These are phyloP conservation scores for Amphibolis antarctica DNA, from an alignment of 106 monocot genomes.

Conservation along the genomic window DNA sequence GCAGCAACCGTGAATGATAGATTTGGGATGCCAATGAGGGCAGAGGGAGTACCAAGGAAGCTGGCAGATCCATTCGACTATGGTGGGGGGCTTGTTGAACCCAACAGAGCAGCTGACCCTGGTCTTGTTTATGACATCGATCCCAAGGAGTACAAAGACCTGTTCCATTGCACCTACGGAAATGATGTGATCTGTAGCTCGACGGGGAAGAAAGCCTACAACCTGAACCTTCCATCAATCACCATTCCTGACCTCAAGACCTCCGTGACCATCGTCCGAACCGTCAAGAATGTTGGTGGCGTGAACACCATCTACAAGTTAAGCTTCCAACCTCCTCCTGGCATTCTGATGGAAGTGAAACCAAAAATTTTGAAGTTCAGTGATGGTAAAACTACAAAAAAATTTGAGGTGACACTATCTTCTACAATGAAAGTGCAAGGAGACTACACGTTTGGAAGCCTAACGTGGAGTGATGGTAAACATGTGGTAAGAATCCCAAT, in stretches of 20 bases:
- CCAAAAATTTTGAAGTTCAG: slow-evolving; percentile 29
- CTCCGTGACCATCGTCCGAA: slow-evolving; percentile 17
- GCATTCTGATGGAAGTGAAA: slow-evolving; percentile 32
- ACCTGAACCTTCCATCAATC: slow-evolving; percentile 42
- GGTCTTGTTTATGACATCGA: slow-evolving; percentile 49
- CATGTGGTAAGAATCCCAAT: slow-evolving; percentile 42
- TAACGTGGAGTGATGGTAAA: slow-evolving; percentile 31
- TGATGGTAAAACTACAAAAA: not conserved
- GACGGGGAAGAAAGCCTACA: slow-evolving; percentile 1
- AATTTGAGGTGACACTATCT: slow-evolving; percentile 15
- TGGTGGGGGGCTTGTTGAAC: slow-evolving; percentile 39
- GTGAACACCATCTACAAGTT: slow-evolving; percentile 22
- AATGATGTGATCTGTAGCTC: slow-evolving; percentile 4
- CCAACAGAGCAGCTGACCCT: slow-evolving; percentile 32
- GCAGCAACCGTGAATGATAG: slow-evolving; percentile 24
- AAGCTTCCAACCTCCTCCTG: slow-evolving; percentile 23
- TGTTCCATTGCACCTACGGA: slow-evolving; percentile 26
- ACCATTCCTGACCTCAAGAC: slow-evolving; percentile 38
- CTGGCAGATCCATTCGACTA: slow-evolving; percentile 54
- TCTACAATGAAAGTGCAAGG: slow-evolving; percentile 21
- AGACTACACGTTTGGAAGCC: slow-evolving; percentile 42
- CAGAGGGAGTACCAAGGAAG: slow-evolving; percentile 42
- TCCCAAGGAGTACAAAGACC: slow-evolving; percentile 37
- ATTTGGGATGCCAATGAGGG: slow-evolving; percentile 30
- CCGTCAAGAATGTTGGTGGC: slow-evolving; percentile 43